A percentile compares a stretch with the other conserved stretches of the same genome.
phyloP scores from a whole-genome alignment of 2,329 filamentous ascomycete genomes.

The Fusarium illudens region DNA sequence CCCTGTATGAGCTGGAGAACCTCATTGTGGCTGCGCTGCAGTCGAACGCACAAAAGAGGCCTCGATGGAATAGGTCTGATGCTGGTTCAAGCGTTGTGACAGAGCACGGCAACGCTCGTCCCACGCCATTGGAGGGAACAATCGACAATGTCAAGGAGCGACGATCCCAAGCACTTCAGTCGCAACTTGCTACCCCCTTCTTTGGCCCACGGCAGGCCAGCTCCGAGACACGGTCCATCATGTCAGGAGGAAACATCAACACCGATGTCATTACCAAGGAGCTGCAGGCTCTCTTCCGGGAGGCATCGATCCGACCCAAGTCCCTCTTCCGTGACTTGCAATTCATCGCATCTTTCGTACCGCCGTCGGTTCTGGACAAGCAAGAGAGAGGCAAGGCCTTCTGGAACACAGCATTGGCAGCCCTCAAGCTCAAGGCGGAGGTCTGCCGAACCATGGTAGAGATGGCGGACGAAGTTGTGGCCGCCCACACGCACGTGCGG shows the following conservation, averaged over 20 bases:
- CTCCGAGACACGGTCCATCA: slow-evolving; percentile 58
- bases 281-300: slow-evolving; percentile 72
- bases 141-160: slow-evolving; percentile 76
- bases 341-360: slow-evolving; percentile 74
- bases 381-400: slow-evolving; percentile 80
- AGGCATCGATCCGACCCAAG: slow-evolving; percentile 75
- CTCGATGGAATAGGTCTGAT: slow-evolving; percentile 50
- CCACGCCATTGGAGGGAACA: slow-evolving; percentile 67
- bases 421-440: slow-evolving; percentile 87
- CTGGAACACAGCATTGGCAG: slow-evolving; percentile 87
- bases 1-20: slow-evolving; percentile 82
- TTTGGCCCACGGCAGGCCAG: slow-evolving; percentile 55
- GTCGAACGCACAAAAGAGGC: slow-evolving; percentile 46
- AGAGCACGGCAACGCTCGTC: slow-evolving; percentile 48
- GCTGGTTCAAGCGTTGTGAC: slow-evolving; percentile 46
- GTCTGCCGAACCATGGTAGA: slow-evolving; percentile 82
- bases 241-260: slow-evolving; percentile 60
- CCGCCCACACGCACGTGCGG: slow-evolving; percentile 71
- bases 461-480: slow-evolving; percentile 63
- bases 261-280: slow-evolving; percentile 73
- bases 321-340: slow-evolving; percentile 85
- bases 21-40: slow-evolving; percentile 78
- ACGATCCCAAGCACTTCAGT: slow-evolving; percentile 61
- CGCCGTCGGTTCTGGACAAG: slow-evolving; percentile 66
- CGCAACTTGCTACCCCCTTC: slow-evolving; percentile 40